These are phyloP conservation scores for Microstegium vimineum DNA, from an alignment of 176 grass and related monocot genomes.

Conservation along the genomic window DNA sequence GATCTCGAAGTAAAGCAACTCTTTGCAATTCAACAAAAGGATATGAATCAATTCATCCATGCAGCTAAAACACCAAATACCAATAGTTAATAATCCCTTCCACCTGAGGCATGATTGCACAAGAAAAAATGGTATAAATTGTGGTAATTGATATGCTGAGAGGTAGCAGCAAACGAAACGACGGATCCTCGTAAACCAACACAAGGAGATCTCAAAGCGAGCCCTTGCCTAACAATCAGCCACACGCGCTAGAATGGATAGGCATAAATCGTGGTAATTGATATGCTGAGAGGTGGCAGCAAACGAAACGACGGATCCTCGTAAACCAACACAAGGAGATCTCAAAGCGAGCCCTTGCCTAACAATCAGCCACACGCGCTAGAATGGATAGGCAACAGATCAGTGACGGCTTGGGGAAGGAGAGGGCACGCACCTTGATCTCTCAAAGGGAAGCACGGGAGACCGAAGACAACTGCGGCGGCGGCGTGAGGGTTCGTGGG, in stretches of 20 bases:
- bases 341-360: background rate
- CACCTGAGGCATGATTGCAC: background rate
- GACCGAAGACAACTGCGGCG: slow-evolving; percentile 17
- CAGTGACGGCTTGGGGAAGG: background rate
- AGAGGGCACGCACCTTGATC: slow-evolving; percentile 17
- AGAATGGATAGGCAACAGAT: background rate
- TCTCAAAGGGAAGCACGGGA: slow-evolving; percentile 13
- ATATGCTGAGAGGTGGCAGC: background rate
- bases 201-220: background rate
- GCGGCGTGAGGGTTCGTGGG: slow-evolving; percentile 5
- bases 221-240: background rate
- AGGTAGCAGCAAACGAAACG: background rate
- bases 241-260: background rate
- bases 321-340: too few species aligned
- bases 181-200: too few species aligned
- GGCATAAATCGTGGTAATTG: background rate
- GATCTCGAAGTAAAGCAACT: background rate
- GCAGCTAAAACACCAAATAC: background rate
- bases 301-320: background rate
- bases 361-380: background rate
- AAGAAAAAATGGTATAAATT: background rate
- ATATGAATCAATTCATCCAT: background rate
- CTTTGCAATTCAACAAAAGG: background rate
- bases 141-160: background rate
- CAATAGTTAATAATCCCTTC: background rate